phyloP scores from a whole-genome alignment of 805 yeast species.

The Zygoascus bituminiphila region DNA sequence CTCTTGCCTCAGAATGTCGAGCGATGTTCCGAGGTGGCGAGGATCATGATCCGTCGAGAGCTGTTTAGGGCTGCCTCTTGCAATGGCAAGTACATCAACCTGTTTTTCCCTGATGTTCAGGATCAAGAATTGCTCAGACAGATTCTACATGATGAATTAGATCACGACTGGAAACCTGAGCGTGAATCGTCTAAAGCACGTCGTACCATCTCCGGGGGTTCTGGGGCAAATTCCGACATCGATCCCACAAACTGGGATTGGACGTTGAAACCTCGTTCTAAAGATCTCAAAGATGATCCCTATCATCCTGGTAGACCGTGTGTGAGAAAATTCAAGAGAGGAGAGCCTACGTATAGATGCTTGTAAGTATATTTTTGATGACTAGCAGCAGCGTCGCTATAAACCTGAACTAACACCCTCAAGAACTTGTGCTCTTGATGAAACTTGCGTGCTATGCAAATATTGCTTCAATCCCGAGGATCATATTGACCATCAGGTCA shows the following conservation, averaged over 20 bases:
- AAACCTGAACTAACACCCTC: conserved; percentile 23
- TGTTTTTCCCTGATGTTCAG: conserved; percentile 31
- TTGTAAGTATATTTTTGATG: conserved; percentile 17
- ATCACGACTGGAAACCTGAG: neutral
- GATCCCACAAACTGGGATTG: conserved; percentile 1
- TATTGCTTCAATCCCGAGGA: conserved; percentile 61
- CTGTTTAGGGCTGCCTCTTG: conserved; percentile 38
- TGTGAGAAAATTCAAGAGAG: conserved; percentile 60
- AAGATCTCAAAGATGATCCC: conserved; percentile 19
- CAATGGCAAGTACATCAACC: conserved; percentile 33
- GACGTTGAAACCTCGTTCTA: neutral
- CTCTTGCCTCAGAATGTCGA: conserved; percentile 25
- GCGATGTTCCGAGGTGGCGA: conserved; percentile 20
- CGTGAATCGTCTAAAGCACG: neutral
- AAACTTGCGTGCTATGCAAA: conserved; percentile 75
- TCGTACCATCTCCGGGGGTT: neutral
- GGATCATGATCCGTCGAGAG: conserved; percentile 30
- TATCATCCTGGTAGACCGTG: conserved; percentile 63
- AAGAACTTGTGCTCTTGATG: conserved; percentile 63
- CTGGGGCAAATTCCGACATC: neutral
- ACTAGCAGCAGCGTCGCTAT: neutral
- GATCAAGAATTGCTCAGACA: neutral
- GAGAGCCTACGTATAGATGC: conserved; percentile 78
- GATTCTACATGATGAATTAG: neutral
- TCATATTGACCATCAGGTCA: conserved; percentile 67